Conservation (phyloP, 2,329 filamentous ascomycete species). For the Tolypocladium ovalisporum region DNA sequence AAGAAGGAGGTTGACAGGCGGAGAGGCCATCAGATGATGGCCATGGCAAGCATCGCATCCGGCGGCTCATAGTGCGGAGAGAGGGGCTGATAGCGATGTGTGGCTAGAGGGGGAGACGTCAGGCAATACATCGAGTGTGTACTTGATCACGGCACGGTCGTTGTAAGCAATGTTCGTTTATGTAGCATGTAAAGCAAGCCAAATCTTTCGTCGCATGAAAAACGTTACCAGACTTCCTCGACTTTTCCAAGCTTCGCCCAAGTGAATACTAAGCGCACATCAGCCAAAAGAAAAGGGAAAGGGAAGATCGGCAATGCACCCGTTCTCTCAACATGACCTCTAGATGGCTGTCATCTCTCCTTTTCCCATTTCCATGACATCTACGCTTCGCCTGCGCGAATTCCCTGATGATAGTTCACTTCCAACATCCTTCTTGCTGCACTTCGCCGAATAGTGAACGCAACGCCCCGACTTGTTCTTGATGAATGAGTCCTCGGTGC, state of each 20-base stretch:
- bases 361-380: slow-evolving; percentile 11
- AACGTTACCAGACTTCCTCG: background rate
- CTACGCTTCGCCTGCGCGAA: slow-evolving; percentile 11
- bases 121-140: background rate
- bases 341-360: slow-evolving; percentile 12
- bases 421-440: slow-evolving; percentile 26
- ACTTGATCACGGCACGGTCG: background rate
- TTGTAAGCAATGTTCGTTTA: background rate
- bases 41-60: slow-evolving; percentile 23
- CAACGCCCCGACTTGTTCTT: slow-evolving; percentile 21
- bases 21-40: slow-evolving; percentile 37
- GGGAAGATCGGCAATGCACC: background rate
- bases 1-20: slow-evolving; percentile 55
- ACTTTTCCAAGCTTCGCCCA: background rate
- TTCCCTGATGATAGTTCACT: slow-evolving; percentile 11
- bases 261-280: background rate
- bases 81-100: background rate
- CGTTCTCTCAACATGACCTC: background rate
- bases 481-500: slow-evolving; percentile 31
- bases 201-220: background rate
- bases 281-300: background rate
- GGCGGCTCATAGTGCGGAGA: slow-evolving; percentile 3
- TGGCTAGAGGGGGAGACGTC: background rate
- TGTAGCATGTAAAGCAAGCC: background rate
- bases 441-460: slow-evolving; percentile 29